Base-by-base conservation (phyloP, 2,329 filamentous ascomycete genomes). In the Didymella glomerata region DNA sequence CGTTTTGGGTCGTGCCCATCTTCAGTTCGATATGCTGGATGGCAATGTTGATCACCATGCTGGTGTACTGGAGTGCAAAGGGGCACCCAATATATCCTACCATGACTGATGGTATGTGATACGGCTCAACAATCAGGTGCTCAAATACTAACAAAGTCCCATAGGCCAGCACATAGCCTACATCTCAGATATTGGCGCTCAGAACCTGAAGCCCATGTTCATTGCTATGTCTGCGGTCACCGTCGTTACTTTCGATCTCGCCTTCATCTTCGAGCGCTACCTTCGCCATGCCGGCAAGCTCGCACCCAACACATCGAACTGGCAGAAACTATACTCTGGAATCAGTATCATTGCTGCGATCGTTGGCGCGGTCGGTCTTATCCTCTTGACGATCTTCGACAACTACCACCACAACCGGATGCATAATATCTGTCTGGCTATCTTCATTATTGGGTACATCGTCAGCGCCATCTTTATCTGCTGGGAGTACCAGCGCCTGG, bases 361-460 rank as follows among this genome's bases (percentile, higher is more conserved):
- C 42, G 78, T 88, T 24, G 95, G 95, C 50, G 93, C 91, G 0
- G 83, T 84, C 0, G 94, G 94, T 3, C 79, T 99, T 44, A 92
- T 97, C 63, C 82, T 93, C 6, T 83, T 99, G 40, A 88, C 89
- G 63, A 88, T 97, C 67, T 97, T 96, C 76, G 92, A 98, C 77
- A 95, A 92, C 0, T 77, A 84, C n/a, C 80, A 82, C 54, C 86
- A 97, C 74, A 82, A 83, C 1, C 77, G 67, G 1, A 74, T 90
- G 57, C 95, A 99, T 75, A 83, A 92, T 70, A 81, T 87, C 2
- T 96, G 96, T 78, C 80, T 99, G 34, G 78, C 86, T 1, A 78
- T 97, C 50, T 99, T 99, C 77, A 92, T 97, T 49, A 87, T 78
- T 14, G 95, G 92, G 32, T 98, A 96, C 76, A 81, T 97, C 53